Base-by-base conservation (phyloP, 306 rosid species). In the Cicer arietinum region DNA sequence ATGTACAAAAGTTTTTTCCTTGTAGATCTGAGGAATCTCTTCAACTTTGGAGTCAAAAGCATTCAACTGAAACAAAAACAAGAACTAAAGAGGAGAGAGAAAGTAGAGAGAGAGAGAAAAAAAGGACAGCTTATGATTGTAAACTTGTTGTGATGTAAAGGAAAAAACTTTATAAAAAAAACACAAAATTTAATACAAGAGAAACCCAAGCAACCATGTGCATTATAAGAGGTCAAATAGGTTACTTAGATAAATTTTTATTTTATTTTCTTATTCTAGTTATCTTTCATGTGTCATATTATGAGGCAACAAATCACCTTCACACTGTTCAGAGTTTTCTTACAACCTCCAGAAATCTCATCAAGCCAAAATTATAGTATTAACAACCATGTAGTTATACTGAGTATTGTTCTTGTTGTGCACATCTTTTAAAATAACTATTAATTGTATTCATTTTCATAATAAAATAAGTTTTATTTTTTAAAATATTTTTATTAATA, bases 151-250 rank as follows among this genome's bases (percentile, higher is more conserved):
- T 69, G 59, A 69, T 67, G 81, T 47, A 77, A 84, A 84, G 75
- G 45, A 51, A 63, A 25, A 76, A 76, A 64, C 78, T 56, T 77
- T 43, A 7, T 58, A 30, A 30, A 30, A 30, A 43, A 79, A 79
- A 81, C 70, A 37, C 40, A 77, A 85, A 79, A 79, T 76, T 79
- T 82, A 57, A 69, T 85, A 76, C 83, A 84, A 85, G 85, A 89
- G 92, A 83, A 86, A 82, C 86, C 87, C 88, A 87, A 89, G 93
- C 87, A 86, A 88, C 93, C 97, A 95, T 90, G 99, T 90, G 98
- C 91, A 86, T 88, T 77, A 14, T 14, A 54, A 84, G 94, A 95
- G 97, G 91, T 89, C 81, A 86, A 88, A 87, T 79, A 86, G 83
- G 77, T 83, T 86, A 86, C 84, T 64, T 70, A 58, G 83, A 69